Evolutionary conservation across 2,329 filamentous ascomycete species (phyloP), one percentile per base, ranked within the genome.

Genomic region (Paecilomyces dactylethromorphus): DNA sequence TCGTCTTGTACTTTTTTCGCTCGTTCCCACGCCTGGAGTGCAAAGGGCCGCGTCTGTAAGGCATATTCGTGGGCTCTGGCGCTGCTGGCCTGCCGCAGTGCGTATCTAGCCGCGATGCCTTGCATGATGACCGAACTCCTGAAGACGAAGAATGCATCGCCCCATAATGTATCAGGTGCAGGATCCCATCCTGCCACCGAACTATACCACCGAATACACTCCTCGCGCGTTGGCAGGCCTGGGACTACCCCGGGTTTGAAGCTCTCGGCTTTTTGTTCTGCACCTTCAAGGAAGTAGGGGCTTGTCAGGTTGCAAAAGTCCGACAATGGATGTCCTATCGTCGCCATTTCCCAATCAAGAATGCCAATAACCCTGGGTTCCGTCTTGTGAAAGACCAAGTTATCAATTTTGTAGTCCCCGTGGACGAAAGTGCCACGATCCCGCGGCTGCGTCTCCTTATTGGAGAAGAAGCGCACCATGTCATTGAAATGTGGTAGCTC

Each of bases 321-420:
- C 5, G 90, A 93, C 22, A 97, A 83, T 1, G 94, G 94, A 73
- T 99, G 93, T n/a, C 94, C 94, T 57, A 97, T 87, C 0, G 94
- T 97, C 35, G 91, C 92, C 91, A 99, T 96, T 79, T 97, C 94
- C 93, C 93, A 97, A 77, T 99, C 94, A 5, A 97, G 78, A 57
- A 97, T 92, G 3, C 93, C 94, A 74, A 97, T 92, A 12, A 97
- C 92, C 56, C 87, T 81, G 5, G 92, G 86, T 73, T 93, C 89
- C 0, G 90, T 92, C 76, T 90, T 89, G 78, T 97, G 91, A 74
- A 96, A 99, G 49, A 94, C 86, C 64, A 93, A 74, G 67, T 94
- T 94, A 73, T 94, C 90, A 69, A 93, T 96, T 80, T 97, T 99
- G 80, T 93, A 99, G 74, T 99, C 94, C 35, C 94, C 94, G 70